These are phyloP conservation scores for Dryadomyces quercus-mongolicae DNA, from an alignment of 2,329 filamentous ascomycete genomes.

Conservation along the genomic window DNA sequence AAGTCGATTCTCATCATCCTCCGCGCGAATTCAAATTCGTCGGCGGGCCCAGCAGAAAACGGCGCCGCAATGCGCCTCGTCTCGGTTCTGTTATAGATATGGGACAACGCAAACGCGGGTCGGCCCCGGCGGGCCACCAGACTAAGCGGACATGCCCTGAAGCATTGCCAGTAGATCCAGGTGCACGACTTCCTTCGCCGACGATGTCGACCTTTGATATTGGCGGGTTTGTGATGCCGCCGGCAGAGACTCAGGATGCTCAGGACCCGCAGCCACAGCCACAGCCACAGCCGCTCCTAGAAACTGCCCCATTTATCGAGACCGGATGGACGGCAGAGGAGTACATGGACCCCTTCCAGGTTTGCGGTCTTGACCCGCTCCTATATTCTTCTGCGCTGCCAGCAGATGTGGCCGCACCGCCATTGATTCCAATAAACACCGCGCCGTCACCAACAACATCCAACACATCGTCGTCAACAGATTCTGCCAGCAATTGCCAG, in stretches of 20 bases:
- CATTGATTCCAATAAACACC: background rate
- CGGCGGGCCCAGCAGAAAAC: background rate
- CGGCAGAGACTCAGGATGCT: background rate
- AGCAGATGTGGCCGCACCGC: background rate
- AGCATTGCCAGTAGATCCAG: too few species aligned
- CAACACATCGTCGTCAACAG: background rate
- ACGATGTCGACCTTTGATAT: background rate
- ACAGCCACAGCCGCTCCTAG: background rate
- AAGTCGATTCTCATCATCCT: background rate
- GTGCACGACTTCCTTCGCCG: background rate
- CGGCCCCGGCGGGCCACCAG: background rate
- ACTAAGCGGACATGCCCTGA: background rate
- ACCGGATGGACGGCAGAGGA: background rate
- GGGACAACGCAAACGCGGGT: background rate
- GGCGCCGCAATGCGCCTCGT: background rate
- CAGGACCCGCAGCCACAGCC: too few species aligned
- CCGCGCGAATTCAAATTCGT: conserved; percentile 13
- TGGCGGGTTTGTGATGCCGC: background rate
- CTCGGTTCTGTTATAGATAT: background rate
- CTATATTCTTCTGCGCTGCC: background rate
- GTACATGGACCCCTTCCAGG: background rate
- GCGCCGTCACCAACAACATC: background rate
- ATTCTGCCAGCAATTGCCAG: background rate
- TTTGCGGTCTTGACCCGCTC: background rate
- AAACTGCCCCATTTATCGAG: background rate